Evolutionary conservation across 1,284 basidiomycete genomes (phyloP), one percentile per base, ranked within the genome.

Genomic region (Sparassis latifolia): DNA sequence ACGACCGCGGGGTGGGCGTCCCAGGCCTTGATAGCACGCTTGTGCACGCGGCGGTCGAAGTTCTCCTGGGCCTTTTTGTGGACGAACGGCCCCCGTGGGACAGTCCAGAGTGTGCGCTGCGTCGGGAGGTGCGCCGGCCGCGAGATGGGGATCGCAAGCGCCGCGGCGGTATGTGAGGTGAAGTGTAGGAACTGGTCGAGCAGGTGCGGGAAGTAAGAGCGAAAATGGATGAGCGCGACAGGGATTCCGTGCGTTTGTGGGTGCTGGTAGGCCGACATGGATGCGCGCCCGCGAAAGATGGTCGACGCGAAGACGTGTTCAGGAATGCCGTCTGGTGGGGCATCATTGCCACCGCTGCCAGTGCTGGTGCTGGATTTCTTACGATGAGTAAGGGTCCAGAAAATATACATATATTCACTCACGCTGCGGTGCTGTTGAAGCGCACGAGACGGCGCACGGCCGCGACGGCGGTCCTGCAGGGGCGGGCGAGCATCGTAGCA

Each of bases 41-140:
- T 89, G 65, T 96, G 89, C 50, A 89, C 87, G 61, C 76, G 78
- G 33, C 92, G 73, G 69, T 93, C 87, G 67, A 97, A 99, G 72
- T 98, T 98, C 73, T 99, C 94, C 70, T 97, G 94, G 27, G 80
- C 77, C 71, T 97, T 97, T 68, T 99, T 99, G 70, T 96, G 88
- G 5, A 85, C 86, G 68, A 98, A 98, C 3, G 95, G 94, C 3
- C 83, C 81, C 42, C 86, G 82, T 7, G 82, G 78, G 10, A 98
- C 94, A 0, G 96, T 97, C 84, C 90, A 93, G 6, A 97, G 72
- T 5, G 79, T 77, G 29, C 87, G 85, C 58, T 86, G 78, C 1
- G 82, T 91, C 0, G 94, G 94, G 0, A 97, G 79, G 2, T 71
- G 68, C 2, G 79, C 80, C 2, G 86, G 77, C 10, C 78, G 77